A percentile compares a stretch with the other conserved stretches of the same genome.
Evolutionary conservation across 768 basidiomycete genomes (phyloP).

Genomic region (Vararia minispora): DNA sequence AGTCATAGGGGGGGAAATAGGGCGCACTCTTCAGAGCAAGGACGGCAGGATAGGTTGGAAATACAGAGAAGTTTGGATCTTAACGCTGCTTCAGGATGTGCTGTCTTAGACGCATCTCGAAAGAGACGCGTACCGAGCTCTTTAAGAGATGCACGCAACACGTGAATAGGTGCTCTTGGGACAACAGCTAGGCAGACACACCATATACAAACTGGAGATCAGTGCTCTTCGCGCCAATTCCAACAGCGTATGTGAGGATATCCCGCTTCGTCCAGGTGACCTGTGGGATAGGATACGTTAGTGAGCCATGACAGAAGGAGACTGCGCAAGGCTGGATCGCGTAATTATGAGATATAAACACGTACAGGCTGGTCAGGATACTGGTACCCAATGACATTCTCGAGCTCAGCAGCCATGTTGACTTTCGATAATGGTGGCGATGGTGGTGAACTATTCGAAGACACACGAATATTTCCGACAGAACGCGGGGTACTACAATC

Average conservation of each 20-base stretch:
- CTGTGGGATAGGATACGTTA: constrained; percentile 23
- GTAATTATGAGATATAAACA: constrained; percentile 2
- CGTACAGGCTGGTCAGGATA: constrained; percentile 43
- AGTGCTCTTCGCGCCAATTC: constrained; percentile 70
- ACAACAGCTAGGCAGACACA: constrained; percentile 20
- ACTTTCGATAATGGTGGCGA: too few relatives aligned
- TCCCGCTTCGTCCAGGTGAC: constrained; percentile 83
- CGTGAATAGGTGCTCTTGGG: neutral
- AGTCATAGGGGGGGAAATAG: neutral
- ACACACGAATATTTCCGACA: too few relatives aligned
- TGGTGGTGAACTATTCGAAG: too few relatives aligned
- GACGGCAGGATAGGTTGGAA: constrained; percentile 83
- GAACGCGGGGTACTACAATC: too few relatives aligned
- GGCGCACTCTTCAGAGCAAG: constrained; percentile 52
- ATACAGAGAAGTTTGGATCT: constrained; percentile 62
- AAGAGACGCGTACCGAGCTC: constrained; percentile 18
- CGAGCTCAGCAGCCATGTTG: too few relatives aligned
- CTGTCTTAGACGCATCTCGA: neutral
- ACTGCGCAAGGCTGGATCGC: neutral
- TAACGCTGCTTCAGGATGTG: neutral
- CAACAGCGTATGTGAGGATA: constrained; percentile 65
- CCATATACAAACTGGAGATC: constrained; percentile 68
- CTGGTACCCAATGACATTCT: constrained; percentile 52
- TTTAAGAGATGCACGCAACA: constrained; percentile 3
- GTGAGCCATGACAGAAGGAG: neutral